Conservation (phyloP, 768 basidiomycete species). For the Rhodosporidiobolus odoratus region DNA sequence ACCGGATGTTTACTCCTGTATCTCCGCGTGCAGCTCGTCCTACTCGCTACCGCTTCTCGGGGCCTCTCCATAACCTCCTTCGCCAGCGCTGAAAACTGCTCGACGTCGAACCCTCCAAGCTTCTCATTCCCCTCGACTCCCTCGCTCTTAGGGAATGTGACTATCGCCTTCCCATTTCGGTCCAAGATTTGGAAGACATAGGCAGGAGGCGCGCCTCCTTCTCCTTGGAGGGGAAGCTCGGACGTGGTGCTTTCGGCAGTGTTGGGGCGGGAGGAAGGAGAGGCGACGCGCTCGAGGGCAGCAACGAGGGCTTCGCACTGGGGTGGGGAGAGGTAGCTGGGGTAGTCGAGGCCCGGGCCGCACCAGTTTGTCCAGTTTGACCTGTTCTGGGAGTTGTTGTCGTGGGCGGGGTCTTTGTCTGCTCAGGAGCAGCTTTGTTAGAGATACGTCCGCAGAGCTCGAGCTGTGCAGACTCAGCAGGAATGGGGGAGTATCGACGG, state of each 20-base stretch:
- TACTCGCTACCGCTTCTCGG: slow-evolving; percentile 28
- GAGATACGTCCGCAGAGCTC: not conserved
- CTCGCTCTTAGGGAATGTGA: slow-evolving; percentile 19
- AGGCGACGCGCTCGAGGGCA: slow-evolving; percentile 20
- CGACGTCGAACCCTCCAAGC: slow-evolving; percentile 18
- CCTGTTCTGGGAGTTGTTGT: slow-evolving; percentile 28
- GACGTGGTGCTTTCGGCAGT: too few relatives aligned
- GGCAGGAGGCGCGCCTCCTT: slow-evolving; percentile 17
- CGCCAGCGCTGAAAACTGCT: slow-evolving; percentile 37
- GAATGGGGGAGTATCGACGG: not conserved
- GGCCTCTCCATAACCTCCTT: slow-evolving; percentile 36
- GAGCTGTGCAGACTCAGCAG: too few relatives aligned
- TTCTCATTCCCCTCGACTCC: not conserved
- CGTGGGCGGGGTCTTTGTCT: slow-evolving; percentile 30
- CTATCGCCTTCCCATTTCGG: slow-evolving; percentile 21
- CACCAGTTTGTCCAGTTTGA: slow-evolving; percentile 40
- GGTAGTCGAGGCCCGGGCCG: slow-evolving; percentile 17
- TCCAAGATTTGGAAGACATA: slow-evolving; percentile 43
- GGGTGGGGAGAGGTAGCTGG: slow-evolving; percentile 22
- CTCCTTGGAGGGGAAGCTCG: not conserved
- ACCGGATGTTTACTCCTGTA: slow-evolving; percentile 42
- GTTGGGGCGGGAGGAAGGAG: not conserved
- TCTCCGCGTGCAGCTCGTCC: slow-evolving; percentile 42
- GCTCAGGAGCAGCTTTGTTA: not conserved
- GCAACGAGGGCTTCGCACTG: slow-evolving; percentile 25